Conservation (phyloP, 768 basidiomycete genomes). For the Auricularia heimuer region DNA sequence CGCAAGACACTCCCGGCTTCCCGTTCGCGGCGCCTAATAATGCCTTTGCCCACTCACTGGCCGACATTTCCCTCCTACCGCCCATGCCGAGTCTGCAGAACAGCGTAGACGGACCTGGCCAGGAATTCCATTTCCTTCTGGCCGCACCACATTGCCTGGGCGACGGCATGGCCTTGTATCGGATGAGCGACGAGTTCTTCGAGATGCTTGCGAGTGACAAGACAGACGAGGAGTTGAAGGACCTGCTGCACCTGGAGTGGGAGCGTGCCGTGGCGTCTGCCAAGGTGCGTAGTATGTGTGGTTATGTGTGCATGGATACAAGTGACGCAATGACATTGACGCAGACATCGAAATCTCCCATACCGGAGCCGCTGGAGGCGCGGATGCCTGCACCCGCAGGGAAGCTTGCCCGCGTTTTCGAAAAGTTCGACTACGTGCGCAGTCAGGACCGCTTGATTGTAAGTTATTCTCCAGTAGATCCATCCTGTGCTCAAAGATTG, state of each 20-base stretch:
- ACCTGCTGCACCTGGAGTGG: conserved; percentile 24
- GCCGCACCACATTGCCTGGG: conserved; percentile 75
- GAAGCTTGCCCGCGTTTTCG: conserved; percentile 36
- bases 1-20: conserved; percentile 3
- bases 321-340: background rate
- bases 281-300: background rate
- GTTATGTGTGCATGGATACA: too few relatives aligned
- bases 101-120: conserved; percentile 11
- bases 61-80: background rate
- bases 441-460: conserved; percentile 49
- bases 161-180: conserved; percentile 81
- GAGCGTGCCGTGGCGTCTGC: background rate
- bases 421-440: conserved; percentile 45
- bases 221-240: conserved; percentile 3
- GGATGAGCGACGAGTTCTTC: conserved; percentile 75
- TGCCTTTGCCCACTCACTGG: background rate
- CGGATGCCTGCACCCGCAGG: conserved; percentile 28
- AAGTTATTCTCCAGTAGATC: too few relatives aligned
- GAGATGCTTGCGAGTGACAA: conserved; percentile 32
- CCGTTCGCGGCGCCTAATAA: conserved; percentile 1
- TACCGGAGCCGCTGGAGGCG: conserved; percentile 42
- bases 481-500: too few relatives aligned
- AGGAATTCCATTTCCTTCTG: conserved; percentile 53
- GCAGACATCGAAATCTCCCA: background rate
- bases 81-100: conserved; percentile 1